Evolutionary conservation across 352 stramenopile species (phyloP), one percentile per base, ranked within the genome.

Genomic region (Phytophthora citricola): DNA sequence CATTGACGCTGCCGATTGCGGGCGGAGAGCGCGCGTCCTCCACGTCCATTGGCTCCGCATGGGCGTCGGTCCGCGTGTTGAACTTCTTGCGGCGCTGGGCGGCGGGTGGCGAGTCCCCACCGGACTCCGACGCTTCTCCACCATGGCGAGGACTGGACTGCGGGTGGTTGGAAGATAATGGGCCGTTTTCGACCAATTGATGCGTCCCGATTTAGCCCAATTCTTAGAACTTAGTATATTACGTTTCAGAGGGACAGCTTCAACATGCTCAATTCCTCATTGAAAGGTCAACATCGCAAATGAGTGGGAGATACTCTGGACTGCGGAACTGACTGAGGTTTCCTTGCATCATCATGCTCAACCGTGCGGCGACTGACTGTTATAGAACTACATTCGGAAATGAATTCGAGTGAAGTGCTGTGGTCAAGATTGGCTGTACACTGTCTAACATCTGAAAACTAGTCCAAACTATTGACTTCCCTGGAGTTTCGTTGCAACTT

Each of bases 91-190:
- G 68, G 45, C 61, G 71, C 46, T 70, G 62, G 7, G 50, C 63
- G 3, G 58, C 69, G 26, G 34, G 47, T 49, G 62, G 48, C 45
- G 69, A 78, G 5, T 56, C 61, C 26, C 50, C 43, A 65, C 45
- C 38, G 73, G 64, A 69, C 67, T 83, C 38, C 66, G 67, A 43
- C 78, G 74, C 63, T 87, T 87, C 67, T 85, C 78, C 55, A 79
- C 76, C 78, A 87, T 87, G 5, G 36, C 26, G 36, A 29, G 20
- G 14, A 39, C 36, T 34, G 57, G 46, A 59, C 24, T 43, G 48
- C 36, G 45, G 39, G 26, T 72, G 61, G 67, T 72, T 78, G 68
- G 58, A 66, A 58, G 53, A 69, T 64, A 70, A 63, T 73, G 43
- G 40, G 11, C 1, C n/a, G 20, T 29, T 67, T 66, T 74, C n/a